Evolutionary conservation across 2,329 filamentous ascomycete genomes (phyloP).

Genomic region (Pseudogymnoascus sp.): DNA sequence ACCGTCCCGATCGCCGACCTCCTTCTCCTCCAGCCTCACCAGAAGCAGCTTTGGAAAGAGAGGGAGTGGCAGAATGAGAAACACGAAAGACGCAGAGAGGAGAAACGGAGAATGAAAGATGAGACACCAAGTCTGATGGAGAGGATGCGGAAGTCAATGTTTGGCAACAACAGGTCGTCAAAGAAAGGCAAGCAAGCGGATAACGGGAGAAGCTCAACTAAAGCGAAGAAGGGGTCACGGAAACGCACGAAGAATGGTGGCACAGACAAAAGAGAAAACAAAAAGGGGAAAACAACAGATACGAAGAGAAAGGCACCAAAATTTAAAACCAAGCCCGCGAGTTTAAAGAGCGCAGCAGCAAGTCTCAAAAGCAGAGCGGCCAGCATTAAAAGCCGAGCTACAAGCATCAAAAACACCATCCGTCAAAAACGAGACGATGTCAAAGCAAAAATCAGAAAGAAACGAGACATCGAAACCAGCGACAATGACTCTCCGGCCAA

Average conservation of each 20-base stretch:
- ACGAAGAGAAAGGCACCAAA: neutral
- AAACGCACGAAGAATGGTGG: neutral
- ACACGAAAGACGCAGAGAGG: neutral
- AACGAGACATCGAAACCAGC: neutral
- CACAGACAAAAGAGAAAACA: neutral
- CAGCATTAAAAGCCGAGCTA: neutral
- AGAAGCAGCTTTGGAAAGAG: neutral
- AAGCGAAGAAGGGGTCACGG: neutral
- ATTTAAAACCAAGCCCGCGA: neutral
- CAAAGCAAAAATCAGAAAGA: neutral
- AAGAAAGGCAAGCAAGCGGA: neutral
- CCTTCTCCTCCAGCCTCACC: neutral
- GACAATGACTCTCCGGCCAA: neutral
- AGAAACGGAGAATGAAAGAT: neutral
- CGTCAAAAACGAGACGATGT: neutral
- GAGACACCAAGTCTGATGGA: neutral
- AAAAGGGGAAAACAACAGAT: neutral
- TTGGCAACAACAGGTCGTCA: neutral
- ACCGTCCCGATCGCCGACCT: neutral
- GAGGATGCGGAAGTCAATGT: neutral
- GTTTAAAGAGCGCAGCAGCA: neutral
- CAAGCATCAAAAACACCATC: neutral
- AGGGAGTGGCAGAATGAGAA: neutral
- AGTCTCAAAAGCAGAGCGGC: neutral
- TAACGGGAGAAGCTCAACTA: neutral